A percentile compares a stretch with the other conserved stretches of the same genome.
Conservation (phyloP, 371 early-diverging fungal genomes). For the Haplosporangium sp. region DNA sequence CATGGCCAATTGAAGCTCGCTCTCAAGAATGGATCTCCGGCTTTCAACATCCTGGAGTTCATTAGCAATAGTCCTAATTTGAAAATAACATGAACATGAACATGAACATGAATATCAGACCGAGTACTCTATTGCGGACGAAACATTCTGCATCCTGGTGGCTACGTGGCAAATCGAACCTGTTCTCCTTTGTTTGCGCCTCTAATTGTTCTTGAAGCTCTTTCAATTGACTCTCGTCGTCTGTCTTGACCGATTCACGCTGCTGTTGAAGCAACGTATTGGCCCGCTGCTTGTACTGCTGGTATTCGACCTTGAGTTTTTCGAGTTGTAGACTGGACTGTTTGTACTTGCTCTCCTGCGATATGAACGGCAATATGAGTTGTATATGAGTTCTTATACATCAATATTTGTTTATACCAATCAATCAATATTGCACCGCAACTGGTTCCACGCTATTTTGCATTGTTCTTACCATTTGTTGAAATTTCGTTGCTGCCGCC, state of each 20-base stretch:
- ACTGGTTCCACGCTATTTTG: not conserved
- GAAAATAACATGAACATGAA: not conserved
- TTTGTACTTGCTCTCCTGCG: conserved; percentile 62
- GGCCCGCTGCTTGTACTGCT: conserved; percentile 73
- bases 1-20: conserved; percentile 62
- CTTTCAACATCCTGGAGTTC: conserved; percentile 53
- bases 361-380: no score
- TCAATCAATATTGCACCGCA: no score
- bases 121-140: no score
- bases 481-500: conserved; percentile 58
- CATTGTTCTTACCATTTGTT: conserved; percentile 58
- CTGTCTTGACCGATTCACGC: conserved; percentile 41
- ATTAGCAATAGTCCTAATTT: conserved; percentile 20
- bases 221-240: conserved; percentile 31
- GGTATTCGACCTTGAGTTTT: conserved; percentile 61
- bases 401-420: no score
- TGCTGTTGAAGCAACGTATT: conserved; percentile 64
- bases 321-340: conserved; percentile 60
- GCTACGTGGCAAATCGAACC: conserved; percentile 5
- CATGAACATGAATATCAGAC: not conserved
- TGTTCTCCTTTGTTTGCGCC: conserved; percentile 57
- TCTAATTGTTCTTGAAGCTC: conserved; percentile 49
- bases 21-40: conserved; percentile 56
- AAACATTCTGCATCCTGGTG: not conserved
- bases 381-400: no score